These are phyloP conservation scores for Acrocalymma vagum DNA, from an alignment of 2,329 filamentous ascomycete genomes.

Conservation along the genomic window DNA sequence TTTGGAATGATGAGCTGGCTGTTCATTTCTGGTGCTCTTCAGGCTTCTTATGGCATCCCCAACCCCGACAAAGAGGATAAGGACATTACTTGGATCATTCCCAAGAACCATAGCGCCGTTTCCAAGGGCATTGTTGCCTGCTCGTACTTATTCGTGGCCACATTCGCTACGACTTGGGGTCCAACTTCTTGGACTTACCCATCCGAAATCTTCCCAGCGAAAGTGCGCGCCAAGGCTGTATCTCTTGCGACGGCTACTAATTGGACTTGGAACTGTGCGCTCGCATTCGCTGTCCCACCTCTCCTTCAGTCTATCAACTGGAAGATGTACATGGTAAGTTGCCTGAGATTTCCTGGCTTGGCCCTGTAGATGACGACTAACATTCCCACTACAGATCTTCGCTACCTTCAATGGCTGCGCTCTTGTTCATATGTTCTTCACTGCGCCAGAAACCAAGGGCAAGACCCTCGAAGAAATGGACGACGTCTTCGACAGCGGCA, in stretches of 20 bases:
- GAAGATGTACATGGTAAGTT: conserved; percentile 50
- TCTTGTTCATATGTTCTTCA: conserved; percentile 50
- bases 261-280: conserved; percentile 51
- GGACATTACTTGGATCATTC: conserved; percentile 66
- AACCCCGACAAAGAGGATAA: conserved; percentile 43
- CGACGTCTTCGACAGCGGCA: conserved; percentile 47
- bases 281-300: conserved; percentile 52
- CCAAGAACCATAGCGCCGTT: conserved; percentile 57
- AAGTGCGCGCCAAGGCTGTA: conserved; percentile 52
- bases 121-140: conserved; percentile 64
- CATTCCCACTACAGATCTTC: conserved; percentile 33
- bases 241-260: conserved; percentile 49
- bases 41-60: conserved; percentile 64
- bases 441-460: conserved; percentile 51
- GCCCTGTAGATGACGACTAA: not conserved
- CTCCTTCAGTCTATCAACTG: conserved; percentile 51
- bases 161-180: conserved; percentile 53
- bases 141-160: conserved; percentile 55
- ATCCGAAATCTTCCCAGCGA: conserved; percentile 49
- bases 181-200: conserved; percentile 48
- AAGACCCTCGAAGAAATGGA: conserved; percentile 53
- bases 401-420: conserved; percentile 48
- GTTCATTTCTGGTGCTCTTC: conserved; percentile 67
- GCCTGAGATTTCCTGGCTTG: not conserved
- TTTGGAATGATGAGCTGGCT: conserved; percentile 68